Base-by-base conservation (phyloP, 176 grass and related monocot genomes). In the Cenchrus fungigraminus region DNA sequence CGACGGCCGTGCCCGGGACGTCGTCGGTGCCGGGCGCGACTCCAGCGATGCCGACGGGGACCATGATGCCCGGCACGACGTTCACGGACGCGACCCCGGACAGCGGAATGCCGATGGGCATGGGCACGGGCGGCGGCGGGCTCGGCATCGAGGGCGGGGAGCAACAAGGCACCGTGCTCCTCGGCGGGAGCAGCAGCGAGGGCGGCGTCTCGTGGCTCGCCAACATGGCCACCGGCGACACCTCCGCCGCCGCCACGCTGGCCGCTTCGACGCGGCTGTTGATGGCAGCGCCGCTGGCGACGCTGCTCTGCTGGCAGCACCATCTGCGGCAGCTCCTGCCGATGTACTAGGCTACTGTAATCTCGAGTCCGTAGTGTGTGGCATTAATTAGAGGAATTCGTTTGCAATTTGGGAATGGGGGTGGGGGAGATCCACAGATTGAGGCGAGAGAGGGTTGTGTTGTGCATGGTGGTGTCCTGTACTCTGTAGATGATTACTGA, bases 141-240 rank as follows among this genome's bases (percentile, higher is more conserved):
- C 64, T 44, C 2, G 32, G 74, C 49, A 68, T 74, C 37, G 52
- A 71, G 37, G 78, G 88, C 59, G 16, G 88, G 52, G 16, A 77
- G 43, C 63, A 81, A 25, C 63, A 83, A 25, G 89, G 52, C 52
- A 73, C 78, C 83, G 91, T 91, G 46, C 61, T 97, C 50, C 86
- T 93, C 5, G 73, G 80, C 56, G 40, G 68, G 15, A 45, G 73
- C 29, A 65, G 20, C 86, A 11, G 1, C 51, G 79, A 44, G 9
- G 61, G 59, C 22, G 71, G 84, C 86, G 83, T 91, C 12, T 83
- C 91, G 9, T 97, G 94, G 94, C 70, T 97, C 6, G 94, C 94
- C 79, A 88, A 88, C 77, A 81, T 97, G 85, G 94, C 94, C 82
- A 97, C 81, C 31, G 94, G 91, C 46, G 91, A 87, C 22, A 56